phyloP scores from a whole-genome alignment of 1,139 yeast genomes.

The Candida anutae region DNA sequence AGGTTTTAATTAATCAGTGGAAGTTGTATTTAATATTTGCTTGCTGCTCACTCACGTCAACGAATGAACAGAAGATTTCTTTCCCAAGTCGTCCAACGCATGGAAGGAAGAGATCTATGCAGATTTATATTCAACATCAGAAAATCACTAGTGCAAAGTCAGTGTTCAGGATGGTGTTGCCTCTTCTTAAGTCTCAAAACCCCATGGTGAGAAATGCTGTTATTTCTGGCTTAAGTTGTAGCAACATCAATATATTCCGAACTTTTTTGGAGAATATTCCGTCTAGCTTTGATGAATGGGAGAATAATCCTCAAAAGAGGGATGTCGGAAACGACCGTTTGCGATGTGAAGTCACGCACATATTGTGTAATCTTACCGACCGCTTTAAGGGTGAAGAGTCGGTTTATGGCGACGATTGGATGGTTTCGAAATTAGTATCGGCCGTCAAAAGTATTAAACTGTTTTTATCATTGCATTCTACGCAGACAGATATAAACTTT shows the following conservation, averaged over 20 bases:
- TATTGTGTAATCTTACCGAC: slow-evolving; percentile 61
- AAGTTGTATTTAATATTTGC: slow-evolving; percentile 83
- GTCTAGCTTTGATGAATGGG: slow-evolving; percentile 55
- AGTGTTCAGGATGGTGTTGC: slow-evolving; percentile 80
- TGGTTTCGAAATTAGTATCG: slow-evolving; percentile 54
- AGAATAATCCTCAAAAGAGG: slow-evolving; percentile 25
- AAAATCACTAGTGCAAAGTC: slow-evolving; percentile 90
- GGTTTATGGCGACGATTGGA: slow-evolving; percentile 61
- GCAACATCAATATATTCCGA: slow-evolving; percentile 81
- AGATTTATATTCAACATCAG: slow-evolving; percentile 79
- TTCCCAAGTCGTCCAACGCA: slow-evolving; percentile 55
- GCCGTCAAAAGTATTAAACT: slow-evolving; percentile 60
- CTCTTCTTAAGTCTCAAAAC: slow-evolving; percentile 67
- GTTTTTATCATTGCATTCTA: slow-evolving; percentile 48
- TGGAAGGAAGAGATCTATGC: slow-evolving; percentile 65
- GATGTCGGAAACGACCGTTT: slow-evolving; percentile 41
- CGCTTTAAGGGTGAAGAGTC: slow-evolving; percentile 48
- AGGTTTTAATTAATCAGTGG: slow-evolving; percentile 80
- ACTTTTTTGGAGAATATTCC: slow-evolving; percentile 77
- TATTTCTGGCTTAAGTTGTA: slow-evolving; percentile 78
- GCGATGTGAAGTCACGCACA: slow-evolving; percentile 72
- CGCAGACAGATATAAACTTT: slow-evolving; percentile 63
- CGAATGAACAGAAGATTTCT: slow-evolving; percentile 73
- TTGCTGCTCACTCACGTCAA: slow-evolving; percentile 83
- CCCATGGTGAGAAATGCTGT: slow-evolving; percentile 75